Conservation (phyloP, 208 protist genomes). For the Leptomonas pyrrhocoris region DNA sequence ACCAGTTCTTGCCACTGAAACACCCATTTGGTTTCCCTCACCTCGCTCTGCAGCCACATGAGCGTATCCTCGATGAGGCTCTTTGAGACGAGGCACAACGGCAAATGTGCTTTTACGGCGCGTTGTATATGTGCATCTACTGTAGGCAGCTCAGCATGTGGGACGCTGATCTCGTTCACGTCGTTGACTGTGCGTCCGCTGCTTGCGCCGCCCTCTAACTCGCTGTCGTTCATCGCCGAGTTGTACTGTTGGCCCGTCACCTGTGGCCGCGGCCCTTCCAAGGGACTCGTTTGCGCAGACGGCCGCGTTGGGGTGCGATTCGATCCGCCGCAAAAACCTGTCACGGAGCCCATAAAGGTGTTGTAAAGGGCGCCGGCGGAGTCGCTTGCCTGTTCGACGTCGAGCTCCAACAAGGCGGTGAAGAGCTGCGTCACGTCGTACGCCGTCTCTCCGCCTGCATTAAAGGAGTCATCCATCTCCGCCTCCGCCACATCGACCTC, state of each 20-base stretch:
- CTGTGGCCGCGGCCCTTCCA: background rate
- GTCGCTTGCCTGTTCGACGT: constrained; percentile 35
- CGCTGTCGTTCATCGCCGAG: background rate
- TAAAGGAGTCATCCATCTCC: constrained; percentile 4
- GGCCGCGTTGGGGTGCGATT: background rate
- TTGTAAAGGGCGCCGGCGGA: constrained; percentile 28
- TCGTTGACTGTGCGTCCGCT: background rate
- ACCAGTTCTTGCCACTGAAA: constrained; percentile 26
- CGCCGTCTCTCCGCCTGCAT: constrained; percentile 10
- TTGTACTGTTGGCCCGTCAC: background rate
- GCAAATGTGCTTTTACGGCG: constrained; percentile 13
- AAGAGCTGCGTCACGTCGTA: constrained; percentile 45
- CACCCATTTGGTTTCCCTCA: constrained; percentile 12
- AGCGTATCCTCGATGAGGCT: constrained; percentile 19
- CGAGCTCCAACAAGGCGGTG: constrained; percentile 29
- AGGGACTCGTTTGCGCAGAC: background rate
- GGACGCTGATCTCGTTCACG: background rate
- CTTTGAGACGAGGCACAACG: constrained; percentile 31
- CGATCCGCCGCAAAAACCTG: constrained; percentile 24
- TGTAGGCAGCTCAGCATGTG: background rate
- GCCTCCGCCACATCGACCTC: background rate
- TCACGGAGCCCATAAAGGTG: constrained; percentile 44
- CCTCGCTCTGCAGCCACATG: constrained; percentile 25
- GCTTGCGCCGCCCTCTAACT: background rate
- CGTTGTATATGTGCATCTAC: constrained; percentile 24